Evolutionary conservation across 176 grass and related monocot genomes (phyloP).

Genomic region (Metroxylon sagu): DNA sequence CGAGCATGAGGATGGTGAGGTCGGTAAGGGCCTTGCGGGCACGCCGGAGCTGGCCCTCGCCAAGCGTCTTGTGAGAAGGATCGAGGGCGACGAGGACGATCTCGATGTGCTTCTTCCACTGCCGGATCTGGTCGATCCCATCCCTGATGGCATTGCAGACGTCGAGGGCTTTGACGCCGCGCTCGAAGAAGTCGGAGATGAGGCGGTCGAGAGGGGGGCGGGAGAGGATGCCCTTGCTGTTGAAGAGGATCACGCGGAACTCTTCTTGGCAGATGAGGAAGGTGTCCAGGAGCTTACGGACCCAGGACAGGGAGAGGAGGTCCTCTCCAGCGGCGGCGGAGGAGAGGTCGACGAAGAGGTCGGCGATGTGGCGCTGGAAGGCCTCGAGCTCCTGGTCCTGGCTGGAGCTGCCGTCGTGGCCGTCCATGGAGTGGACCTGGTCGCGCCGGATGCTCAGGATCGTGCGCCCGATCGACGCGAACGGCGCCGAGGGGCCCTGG

Average conservation of each 20-base stretch:
- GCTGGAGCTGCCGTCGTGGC: slow-evolving; percentile 7
- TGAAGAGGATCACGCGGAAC: slow-evolving; percentile 61
- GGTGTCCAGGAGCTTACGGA: slow-evolving; percentile 44
- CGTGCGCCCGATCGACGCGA: slow-evolving; percentile 38
- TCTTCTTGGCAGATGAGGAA: slow-evolving; percentile 76
- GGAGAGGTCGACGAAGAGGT: slow-evolving; percentile 38
- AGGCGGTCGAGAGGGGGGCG: slow-evolving; percentile 58
- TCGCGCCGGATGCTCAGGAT: slow-evolving; percentile 43
- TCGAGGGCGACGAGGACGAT: slow-evolving; percentile 50
- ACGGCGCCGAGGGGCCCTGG: slow-evolving; percentile 23
- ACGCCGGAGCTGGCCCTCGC: slow-evolving; percentile 77
- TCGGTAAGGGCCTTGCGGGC: slow-evolving; percentile 84
- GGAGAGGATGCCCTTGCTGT: neutral
- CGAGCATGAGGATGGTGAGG: slow-evolving; percentile 91
- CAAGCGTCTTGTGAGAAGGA: slow-evolving; percentile 4
- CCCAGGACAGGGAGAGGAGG: slow-evolving; percentile 67
- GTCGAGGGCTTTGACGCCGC: slow-evolving; percentile 84
- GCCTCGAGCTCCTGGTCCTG: slow-evolving; percentile 35
- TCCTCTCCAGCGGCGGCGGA: neutral
- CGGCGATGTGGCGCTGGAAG: slow-evolving; percentile 44
- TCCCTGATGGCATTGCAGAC: slow-evolving; percentile 89
- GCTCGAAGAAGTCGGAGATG: slow-evolving; percentile 81
- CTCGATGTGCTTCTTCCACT: slow-evolving; percentile 60
- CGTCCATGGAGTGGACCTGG: slow-evolving; percentile 28
- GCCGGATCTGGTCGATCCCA: slow-evolving; percentile 68